Evolutionary conservation across 768 basidiomycete genomes (phyloP).

Genomic region (Cystobasidium ongulense): DNA sequence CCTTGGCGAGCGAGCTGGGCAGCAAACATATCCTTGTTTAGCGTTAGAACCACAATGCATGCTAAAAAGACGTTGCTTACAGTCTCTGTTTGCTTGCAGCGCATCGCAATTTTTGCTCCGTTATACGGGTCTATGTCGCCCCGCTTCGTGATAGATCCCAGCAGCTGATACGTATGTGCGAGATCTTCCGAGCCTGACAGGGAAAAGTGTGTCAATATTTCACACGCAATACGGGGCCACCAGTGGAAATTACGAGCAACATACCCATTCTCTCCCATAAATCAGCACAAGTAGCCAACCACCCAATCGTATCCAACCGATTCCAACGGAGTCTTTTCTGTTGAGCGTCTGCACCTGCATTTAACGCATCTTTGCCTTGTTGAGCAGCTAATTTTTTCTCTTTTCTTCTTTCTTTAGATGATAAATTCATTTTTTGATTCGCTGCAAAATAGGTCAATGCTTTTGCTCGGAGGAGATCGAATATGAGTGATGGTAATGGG

Average conservation of each 20-base stretch:
- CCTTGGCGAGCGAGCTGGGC: conserved; percentile 16
- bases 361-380: conserved; percentile 6
- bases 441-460: neutral
- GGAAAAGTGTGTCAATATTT: too few relatives aligned
- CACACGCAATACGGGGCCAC: too few relatives aligned
- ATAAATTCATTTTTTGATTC: conserved; percentile 5
- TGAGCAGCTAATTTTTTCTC: conserved; percentile 15
- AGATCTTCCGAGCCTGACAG: neutral
- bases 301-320: conserved; percentile 8
- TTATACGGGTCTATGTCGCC: neutral
- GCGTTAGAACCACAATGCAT: neutral
- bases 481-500: neutral
- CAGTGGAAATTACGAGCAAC: too few relatives aligned
- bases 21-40: neutral
- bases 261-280: conserved; percentile 16
- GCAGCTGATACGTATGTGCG: neutral
- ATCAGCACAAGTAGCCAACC: conserved; percentile 12
- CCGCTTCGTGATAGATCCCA: neutral
- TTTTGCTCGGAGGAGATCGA: conserved; percentile 19
- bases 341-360: neutral
- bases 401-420: conserved; percentile 17
- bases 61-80: neutral
- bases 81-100: neutral
- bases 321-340: conserved; percentile 19
- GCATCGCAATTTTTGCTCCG: neutral